Evolutionary conservation across 2,329 filamentous ascomycete species (phyloP), one percentile per base, ranked within the genome.

Genomic region (Scedosporium aurantiacum): DNA sequence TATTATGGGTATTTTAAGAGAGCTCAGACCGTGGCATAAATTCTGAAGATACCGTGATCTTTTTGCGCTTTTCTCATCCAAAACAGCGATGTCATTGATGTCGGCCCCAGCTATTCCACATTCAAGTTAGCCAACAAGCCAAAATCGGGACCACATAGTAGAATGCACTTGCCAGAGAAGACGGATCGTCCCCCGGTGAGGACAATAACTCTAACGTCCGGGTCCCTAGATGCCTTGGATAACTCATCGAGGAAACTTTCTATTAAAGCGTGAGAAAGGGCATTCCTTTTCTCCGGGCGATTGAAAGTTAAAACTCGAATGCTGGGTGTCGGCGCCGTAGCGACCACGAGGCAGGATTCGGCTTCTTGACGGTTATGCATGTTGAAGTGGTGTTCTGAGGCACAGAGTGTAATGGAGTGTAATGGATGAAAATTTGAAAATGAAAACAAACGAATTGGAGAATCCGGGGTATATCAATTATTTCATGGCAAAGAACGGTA

Each of bases 201-300:
- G 28, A 77, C 68, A 21, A 77, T 70, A 25, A 67, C 74, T 43
- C 70, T 68, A 54, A 76, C 68, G 3, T 57, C 64, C 56, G 67
- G 55, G 45, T 70, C 68, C 23, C 45, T 66, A 56, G 66, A 66
- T 27, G 64, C 69, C 47, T 52, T 60, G 57, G 57, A 66, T 41
- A 73, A 67, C 58, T 67, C 65, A 8, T 58, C 64, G 16, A 76
- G 67, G 4, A 82, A 70, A 56, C 81, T 73, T 61, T 68, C 66
- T 64, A 82, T 78, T 71, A 84, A 77, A 56, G 70, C 68, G 61
- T 76, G 73, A 1, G 81, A 84, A 62, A 85, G 77, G 8, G 83
- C 82, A 73, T 85, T 86, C 61, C 81, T 75, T 68, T 85, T 84
- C 55, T 75, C 73, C 1, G 80, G 82, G 2, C 82, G 76, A 70